Conservation (phyloP, 2,329 filamentous ascomycete genomes). For the Stachybotrys chartarum region DNA sequence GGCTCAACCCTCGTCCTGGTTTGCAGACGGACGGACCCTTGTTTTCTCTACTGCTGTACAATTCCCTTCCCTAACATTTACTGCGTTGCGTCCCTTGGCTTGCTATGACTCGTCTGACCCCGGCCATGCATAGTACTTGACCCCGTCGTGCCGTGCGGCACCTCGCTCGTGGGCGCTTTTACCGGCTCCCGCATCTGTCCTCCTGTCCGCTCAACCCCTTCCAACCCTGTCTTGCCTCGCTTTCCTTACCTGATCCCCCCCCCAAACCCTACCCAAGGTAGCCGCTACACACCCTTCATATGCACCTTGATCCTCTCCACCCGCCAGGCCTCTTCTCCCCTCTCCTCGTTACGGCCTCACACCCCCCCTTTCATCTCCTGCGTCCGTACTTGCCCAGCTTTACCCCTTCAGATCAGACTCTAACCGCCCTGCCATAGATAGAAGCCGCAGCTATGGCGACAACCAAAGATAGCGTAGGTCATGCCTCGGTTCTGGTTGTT, state of each 20-base stretch:
- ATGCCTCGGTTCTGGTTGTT: not conserved
- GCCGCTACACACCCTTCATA: not conserved
- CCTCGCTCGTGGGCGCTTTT: not conserved
- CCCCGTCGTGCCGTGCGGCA: not conserved
- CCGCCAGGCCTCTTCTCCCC: constrained; percentile 6
- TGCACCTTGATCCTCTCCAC: not conserved
- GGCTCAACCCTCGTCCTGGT: not conserved
- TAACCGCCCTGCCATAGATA: not conserved
- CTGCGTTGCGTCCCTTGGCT: too few relatives aligned
- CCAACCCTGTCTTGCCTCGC: not conserved
- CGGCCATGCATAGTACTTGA: not conserved
- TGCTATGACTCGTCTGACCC: too few relatives aligned
- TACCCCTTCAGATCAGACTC: not conserved
- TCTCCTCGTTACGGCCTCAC: not conserved
- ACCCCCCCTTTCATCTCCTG: not conserved
- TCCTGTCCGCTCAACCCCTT: not conserved
- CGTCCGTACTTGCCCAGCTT: not conserved
- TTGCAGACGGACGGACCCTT: not conserved
- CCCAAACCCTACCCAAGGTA: not conserved
- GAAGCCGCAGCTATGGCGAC: not conserved
- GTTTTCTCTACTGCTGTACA: not conserved
- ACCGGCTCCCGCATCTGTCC: not conserved
- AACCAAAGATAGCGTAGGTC: not conserved
- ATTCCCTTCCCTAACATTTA: too few relatives aligned
- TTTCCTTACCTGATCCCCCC: not conserved